Conservation (phyloP, 306 rosid genomes). For the Luffa aegyptiaca region DNA sequence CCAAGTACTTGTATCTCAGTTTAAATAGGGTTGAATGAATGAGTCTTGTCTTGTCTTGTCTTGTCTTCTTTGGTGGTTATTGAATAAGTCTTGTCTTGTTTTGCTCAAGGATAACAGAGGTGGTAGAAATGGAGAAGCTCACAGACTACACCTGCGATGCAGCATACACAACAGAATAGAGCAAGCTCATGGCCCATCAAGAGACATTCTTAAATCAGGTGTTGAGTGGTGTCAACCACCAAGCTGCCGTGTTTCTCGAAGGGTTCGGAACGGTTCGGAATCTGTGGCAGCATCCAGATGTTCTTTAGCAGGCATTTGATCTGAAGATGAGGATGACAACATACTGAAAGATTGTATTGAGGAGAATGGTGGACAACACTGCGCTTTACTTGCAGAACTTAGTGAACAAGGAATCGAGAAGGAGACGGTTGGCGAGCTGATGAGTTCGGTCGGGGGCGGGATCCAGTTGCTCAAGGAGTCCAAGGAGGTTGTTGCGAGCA, state of each 20-base stretch:
- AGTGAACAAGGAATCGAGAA: constrained; percentile 15
- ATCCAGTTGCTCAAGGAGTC: constrained; percentile 13
- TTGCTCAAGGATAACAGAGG: constrained; percentile 14
- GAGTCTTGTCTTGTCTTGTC: no score
- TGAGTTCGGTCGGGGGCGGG: not conserved
- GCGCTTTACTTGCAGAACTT: constrained; percentile 13
- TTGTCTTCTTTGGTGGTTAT: no score
- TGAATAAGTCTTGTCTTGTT: no score
- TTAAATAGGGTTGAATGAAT: no score
- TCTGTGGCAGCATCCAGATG: constrained; percentile 10
- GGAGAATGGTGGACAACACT: constrained; percentile 16
- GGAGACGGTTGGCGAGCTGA: constrained; percentile 7
- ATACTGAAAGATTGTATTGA: constrained; percentile 13
- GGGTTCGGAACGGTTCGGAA: not conserved
- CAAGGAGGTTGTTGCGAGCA: constrained; percentile 11
- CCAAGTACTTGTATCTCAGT: no score
- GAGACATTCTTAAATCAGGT: not conserved
- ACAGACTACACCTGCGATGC: constrained; percentile 15
- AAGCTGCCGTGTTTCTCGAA: not conserved
- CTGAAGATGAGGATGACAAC: constrained; percentile 16
- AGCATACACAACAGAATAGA: constrained; percentile 9
- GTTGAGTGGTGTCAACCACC: not conserved
- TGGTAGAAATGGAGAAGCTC: constrained; percentile 14
- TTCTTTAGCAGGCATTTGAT: constrained; percentile 12
- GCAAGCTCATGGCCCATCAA: constrained; percentile 8